Base-by-base conservation (phyloP, 768 basidiomycete species). In the Psilocybe tampanensis region DNA sequence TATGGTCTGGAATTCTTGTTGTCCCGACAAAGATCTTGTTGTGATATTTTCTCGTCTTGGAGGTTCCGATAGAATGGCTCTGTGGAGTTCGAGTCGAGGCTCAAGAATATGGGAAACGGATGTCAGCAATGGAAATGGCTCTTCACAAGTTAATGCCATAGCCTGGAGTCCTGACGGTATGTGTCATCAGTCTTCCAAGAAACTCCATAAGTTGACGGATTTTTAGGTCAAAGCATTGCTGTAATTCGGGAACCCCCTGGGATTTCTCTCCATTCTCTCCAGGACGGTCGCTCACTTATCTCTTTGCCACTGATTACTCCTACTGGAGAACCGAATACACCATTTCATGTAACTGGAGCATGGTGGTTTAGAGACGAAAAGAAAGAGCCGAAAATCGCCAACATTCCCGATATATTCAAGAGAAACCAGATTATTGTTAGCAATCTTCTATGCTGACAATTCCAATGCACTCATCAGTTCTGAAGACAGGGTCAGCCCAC, bases 121-220 rank as follows among this genome's bases (percentile, higher is more conserved):
- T 62, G 77, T 89, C 39, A 83, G 81, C 33, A 73, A 76, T 41
- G 76, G 81, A 58, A 67, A 72, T 50, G 70, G 69, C 24, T 75
- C 73, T 41, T 78, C 81, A 44, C 78, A 81, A 52, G 80, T 90
- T 24, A 76, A 81, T 42, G 85, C 76, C 44, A 65, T 94, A 29
- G 82, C 83, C 12, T 94, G 92, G 92, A 92, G 90, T 70, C 92
- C 92, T 2, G 89, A 89, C 70, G 89, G 92, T 91, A 73, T 49
- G 54, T 49, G 17, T 0, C 29, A 21, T 13, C 44, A 21, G 22
- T 33, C 8, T 42, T 3, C 18, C n/a, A 21, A 15, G 21, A 9
- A 24, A 44, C 44, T 49, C 29, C 23, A 34, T 42, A 21, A 29
- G 50, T 45, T 4, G 52, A 18, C 34, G 22, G 4, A 7, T 17